A percentile compares a stretch with the other conserved stretches of the same genome.
Evolutionary conservation across 495 filamentous ascomycete species (phyloP).

Genomic region (Daldinia loculata): DNA sequence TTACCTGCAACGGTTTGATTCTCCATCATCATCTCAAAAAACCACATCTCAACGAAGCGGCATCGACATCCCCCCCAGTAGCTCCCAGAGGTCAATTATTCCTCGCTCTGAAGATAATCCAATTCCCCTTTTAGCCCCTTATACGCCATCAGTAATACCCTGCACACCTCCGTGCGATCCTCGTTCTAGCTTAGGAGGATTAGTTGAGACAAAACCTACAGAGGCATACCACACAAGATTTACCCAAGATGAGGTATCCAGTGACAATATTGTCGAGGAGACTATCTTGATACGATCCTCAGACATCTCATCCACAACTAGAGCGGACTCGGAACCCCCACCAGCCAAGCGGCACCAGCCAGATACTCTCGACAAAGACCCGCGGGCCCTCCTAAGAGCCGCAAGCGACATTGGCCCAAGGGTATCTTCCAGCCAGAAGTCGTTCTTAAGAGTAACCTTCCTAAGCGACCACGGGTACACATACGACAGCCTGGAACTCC

Average conservation of each 20-base stretch:
- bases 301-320: constrained; percentile 20
- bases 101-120: constrained; percentile 5
- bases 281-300: constrained; percentile 41
- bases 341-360: constrained; percentile 41
- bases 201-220: not conserved
- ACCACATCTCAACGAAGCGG: constrained; percentile 19
- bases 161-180: constrained; percentile 28
- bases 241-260: constrained; percentile 16
- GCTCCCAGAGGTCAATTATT: not conserved
- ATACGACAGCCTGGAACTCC: constrained; percentile 49
- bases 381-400: constrained; percentile 25
- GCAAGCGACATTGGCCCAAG: constrained; percentile 52
- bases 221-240: not conserved
- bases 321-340: constrained; percentile 52
- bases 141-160: constrained; percentile 35
- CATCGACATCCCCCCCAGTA: not conserved
- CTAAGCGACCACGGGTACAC: constrained; percentile 38
- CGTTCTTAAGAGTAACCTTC: constrained; percentile 29
- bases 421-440: constrained; percentile 6
- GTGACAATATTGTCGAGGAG: constrained; percentile 39
- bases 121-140: constrained; percentile 6
- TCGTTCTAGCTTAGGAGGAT: not conserved
- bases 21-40: constrained; percentile 33
- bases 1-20: constrained; percentile 48
- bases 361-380: constrained; percentile 20